These are phyloP conservation scores for Leccinum disarticulatum DNA, from an alignment of 768 basidiomycete genomes.

Conservation along the genomic window DNA sequence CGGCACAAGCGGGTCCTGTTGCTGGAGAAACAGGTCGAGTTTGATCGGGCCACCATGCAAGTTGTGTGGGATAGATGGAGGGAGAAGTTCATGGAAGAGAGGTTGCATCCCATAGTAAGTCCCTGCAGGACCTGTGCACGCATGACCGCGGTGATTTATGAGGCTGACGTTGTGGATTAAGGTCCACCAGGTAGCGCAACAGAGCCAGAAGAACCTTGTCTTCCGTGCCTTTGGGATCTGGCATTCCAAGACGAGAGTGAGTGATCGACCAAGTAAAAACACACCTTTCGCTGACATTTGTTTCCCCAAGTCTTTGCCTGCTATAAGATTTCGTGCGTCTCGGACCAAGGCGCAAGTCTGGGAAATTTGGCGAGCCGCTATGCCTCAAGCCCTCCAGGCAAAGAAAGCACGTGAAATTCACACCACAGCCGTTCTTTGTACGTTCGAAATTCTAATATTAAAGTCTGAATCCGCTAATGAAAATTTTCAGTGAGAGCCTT, in stretches of 20 bases:
- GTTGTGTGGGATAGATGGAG: constrained; percentile 80
- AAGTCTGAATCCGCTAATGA: constrained; percentile 8
- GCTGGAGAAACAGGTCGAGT: constrained; percentile 60
- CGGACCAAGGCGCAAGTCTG: constrained; percentile 62
- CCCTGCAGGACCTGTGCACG: background rate
- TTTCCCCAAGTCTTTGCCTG: constrained; percentile 65
- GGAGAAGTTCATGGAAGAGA: constrained; percentile 64
- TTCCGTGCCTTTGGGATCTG: constrained; percentile 72
- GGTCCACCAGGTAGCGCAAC: constrained; percentile 50
- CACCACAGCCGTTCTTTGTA: constrained; percentile 55
- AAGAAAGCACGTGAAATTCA: constrained; percentile 67
- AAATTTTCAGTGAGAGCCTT: constrained; percentile 47
- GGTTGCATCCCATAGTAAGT: constrained; percentile 63
- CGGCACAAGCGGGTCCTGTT: constrained; percentile 62
- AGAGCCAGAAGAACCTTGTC: constrained; percentile 58
- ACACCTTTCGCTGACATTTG: constrained; percentile 9
- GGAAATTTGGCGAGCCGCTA: constrained; percentile 62
- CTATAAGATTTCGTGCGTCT: constrained; percentile 70
- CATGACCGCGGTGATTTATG: background rate
- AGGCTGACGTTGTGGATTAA: constrained; percentile 15
- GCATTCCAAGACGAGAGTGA: constrained; percentile 72
- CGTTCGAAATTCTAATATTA: constrained; percentile 27
- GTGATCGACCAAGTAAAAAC: constrained; percentile 13
- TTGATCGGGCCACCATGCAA: constrained; percentile 50
- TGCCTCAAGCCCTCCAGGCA: constrained; percentile 67